phyloP scores from a whole-genome alignment of 257 asterid genomes.

The Rehmannia glutinosa region DNA sequence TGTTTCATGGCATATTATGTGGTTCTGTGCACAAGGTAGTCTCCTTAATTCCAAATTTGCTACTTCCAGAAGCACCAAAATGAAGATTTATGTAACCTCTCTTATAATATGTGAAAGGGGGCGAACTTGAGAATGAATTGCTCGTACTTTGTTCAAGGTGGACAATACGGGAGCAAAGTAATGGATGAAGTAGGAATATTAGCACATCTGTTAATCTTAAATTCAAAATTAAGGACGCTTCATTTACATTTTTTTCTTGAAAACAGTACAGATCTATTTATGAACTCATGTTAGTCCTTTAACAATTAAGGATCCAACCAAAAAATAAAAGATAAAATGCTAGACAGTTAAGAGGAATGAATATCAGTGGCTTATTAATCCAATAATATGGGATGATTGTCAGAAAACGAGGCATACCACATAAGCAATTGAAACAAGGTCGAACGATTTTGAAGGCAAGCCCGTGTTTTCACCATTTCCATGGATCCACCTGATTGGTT shows the following conservation, averaged over 20 bases:
- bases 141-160: not conserved
- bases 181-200: not conserved
- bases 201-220: not conserved
- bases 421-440: slow-evolving; percentile 81
- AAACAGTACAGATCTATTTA: not conserved
- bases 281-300: not conserved
- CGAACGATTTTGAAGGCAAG: slow-evolving; percentile 77
- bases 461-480: slow-evolving; percentile 90
- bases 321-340: not conserved
- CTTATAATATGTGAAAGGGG: no score
- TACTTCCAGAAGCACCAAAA: no score
- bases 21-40: no score
- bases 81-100: no score
- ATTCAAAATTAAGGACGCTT: not conserved
- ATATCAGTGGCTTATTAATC: not conserved
- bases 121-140: no score
- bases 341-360: not conserved
- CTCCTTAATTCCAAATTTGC: no score
- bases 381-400: not conserved
- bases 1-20: no score
- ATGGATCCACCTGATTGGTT: slow-evolving; percentile 62
- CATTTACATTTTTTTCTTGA: not conserved
- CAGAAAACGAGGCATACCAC: slow-evolving; percentile 49
- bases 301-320: not conserved
- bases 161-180: no score